These are phyloP conservation scores for Albizia julibrissin DNA, from an alignment of 306 rosid species.

Conservation along the genomic window DNA sequence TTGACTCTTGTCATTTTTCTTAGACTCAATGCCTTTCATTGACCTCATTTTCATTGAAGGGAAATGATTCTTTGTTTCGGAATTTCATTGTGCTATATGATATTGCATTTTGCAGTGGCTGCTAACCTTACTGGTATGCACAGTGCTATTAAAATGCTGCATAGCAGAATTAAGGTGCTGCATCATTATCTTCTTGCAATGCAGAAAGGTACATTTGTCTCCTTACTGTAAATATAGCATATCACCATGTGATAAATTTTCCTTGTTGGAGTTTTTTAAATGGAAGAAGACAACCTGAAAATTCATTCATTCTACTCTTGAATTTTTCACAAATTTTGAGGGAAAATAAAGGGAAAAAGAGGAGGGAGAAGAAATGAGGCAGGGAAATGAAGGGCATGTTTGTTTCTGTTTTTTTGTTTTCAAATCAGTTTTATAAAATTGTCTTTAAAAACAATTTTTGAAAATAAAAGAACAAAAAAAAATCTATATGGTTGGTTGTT, in stretches of 20 bases:
- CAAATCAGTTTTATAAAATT: too few relatives aligned
- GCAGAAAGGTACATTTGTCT: constrained; percentile 71
- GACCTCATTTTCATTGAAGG: constrained; percentile 20
- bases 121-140: constrained; percentile 96
- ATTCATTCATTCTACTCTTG: not conserved
- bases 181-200: constrained; percentile 86
- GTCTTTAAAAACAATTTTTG: too few relatives aligned
- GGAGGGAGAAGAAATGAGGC: not conserved
- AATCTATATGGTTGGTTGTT: too few relatives aligned
- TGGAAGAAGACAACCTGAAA: not conserved
- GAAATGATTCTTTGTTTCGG: not conserved
- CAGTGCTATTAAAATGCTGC: constrained; percentile 97
- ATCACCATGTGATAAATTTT: constrained; percentile 4
- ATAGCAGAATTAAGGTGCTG: constrained; percentile 88
- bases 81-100: constrained; percentile 1
- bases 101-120: constrained; percentile 65
- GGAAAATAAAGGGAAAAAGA: not conserved
- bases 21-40: not conserved
- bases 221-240: constrained; percentile 25
- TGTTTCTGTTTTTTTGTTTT: too few relatives aligned
- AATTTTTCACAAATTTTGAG: not conserved
- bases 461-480: too few relatives aligned
- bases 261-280: not conserved
- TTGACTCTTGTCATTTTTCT: constrained; percentile 26
- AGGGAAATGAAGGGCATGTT: not conserved